Base-by-base conservation (phyloP, 129 eudicot species). In the Chrysanthemum seticuspe region DNA sequence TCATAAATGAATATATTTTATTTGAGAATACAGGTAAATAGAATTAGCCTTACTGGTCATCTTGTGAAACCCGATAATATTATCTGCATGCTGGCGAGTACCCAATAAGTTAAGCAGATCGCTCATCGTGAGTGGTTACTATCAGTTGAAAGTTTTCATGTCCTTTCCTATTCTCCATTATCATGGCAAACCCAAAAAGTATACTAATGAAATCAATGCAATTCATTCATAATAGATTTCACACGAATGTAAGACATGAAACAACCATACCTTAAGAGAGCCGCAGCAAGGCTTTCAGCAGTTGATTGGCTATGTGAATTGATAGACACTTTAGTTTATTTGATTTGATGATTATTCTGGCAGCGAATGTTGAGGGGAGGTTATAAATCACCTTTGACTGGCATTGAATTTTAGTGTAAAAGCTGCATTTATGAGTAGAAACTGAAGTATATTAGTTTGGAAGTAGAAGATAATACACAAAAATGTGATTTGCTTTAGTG, bases 111-210 rank as follows among this genome's bases (percentile, higher is more conserved):
- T 94, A 91, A 77, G 97, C 97, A 48, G 89, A 94, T 40, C 98
- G 85, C 73, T 94, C 98, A 83, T 94, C 97, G 9, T 94, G 97
- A 12, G 98, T 94, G 56, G 89, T 94, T 52, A 94, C 91, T 61
- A 90, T 94, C 66, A 90, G 85, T 73, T 94, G 98, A 79, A 94
- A 94, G 53, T 94, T 90, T 66, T 94, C 98, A 74, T 90, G 98
- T 70, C 97, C 96, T 90, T 83, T 94, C 31, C 98, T 87, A 68
- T 94, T 96, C 82, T 90, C 91, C 98, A 94, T 90, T 62, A 94
- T 94, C 81, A 97, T 89, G 85, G 19, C 19, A 21, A 80, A 48
- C 49, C 50, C 13, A 45, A 72, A 48, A 3, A 67, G 59, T 75
- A 75, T 45, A 51, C 63, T 61, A 5, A 36, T 49, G 34, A 68